phyloP scores from a whole-genome alignment of 495 filamentous ascomycete species.

The Penicillium longicatenatum region DNA sequence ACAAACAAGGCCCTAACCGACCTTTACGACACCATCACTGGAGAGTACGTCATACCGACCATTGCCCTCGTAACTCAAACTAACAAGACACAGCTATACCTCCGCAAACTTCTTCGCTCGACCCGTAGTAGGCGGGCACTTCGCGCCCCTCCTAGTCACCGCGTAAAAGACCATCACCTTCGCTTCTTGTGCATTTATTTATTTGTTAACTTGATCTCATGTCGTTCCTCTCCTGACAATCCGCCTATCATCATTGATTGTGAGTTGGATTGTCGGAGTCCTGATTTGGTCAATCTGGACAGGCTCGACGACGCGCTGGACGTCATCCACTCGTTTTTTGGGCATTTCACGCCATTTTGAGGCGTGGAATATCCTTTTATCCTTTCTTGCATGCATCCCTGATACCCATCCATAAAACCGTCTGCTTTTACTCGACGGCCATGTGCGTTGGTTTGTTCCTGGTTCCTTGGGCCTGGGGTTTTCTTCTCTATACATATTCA shows the following conservation, averaged over 20 bases:
- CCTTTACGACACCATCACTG: conserved; percentile 52
- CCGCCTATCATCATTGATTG: background rate
- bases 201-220: conserved; percentile 11
- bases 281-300: background rate
- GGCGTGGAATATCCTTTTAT: conserved; percentile 2
- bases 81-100: conserved; percentile 31
- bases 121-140: conserved; percentile 57
- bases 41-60: conserved; percentile 38
- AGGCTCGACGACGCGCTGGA: conserved; percentile 5
- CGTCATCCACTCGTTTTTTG: conserved; percentile 2
- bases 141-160: conserved; percentile 48
- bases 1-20: conserved; percentile 56
- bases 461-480: background rate
- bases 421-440: background rate
- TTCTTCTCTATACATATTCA: conserved; percentile 1
- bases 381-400: conserved; percentile 4
- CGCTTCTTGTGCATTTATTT: conserved; percentile 28
- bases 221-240: background rate
- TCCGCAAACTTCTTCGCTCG: conserved; percentile 49
- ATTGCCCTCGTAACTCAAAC: background rate
- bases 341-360: background rate
- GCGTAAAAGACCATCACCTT: conserved; percentile 18
- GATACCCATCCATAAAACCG: conserved; percentile 18
- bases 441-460: background rate
- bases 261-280: background rate